phyloP scores from a whole-genome alignment of 192 early-diverging fungal genomes.

The Phlyctochytrium arcticum region DNA sequence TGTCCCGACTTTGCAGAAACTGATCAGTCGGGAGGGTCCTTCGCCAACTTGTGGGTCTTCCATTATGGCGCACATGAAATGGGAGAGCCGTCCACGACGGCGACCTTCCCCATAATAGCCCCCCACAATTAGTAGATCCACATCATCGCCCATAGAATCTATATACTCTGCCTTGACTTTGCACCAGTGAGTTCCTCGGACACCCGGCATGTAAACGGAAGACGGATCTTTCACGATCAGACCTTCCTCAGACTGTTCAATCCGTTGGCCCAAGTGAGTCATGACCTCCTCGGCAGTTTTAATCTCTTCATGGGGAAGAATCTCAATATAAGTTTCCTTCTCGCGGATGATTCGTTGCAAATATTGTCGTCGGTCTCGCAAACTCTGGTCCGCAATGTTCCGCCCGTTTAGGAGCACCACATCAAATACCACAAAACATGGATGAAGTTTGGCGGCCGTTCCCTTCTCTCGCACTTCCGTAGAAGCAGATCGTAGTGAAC shows the following conservation, averaged over 20 bases:
- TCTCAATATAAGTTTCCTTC: slow-evolving; percentile 48
- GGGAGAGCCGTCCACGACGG: slow-evolving; percentile 49
- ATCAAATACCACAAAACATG: slow-evolving; percentile 70
- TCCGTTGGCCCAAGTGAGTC: slow-evolving; percentile 51
- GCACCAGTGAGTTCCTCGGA: slow-evolving; percentile 54
- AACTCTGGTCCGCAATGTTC: slow-evolving; percentile 53
- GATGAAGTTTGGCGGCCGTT: slow-evolving; percentile 23
- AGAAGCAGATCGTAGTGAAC: slow-evolving; percentile 68
- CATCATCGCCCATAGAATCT: slow-evolving; percentile 59
- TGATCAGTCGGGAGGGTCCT: slow-evolving; percentile 23
- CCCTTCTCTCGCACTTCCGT: slow-evolving; percentile 26
- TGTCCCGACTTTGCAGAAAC: slow-evolving; percentile 69
- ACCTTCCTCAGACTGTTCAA: slow-evolving; percentile 51
- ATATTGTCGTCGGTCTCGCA: slow-evolving; percentile 48
- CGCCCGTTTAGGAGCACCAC: slow-evolving; percentile 64
- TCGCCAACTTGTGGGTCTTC: slow-evolving; percentile 30
- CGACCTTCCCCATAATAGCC: slow-evolving; percentile 58
- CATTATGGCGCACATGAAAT: slow-evolving; percentile 57
- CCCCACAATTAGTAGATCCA: slow-evolving; percentile 72
- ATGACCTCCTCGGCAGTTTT: slow-evolving; percentile 55
- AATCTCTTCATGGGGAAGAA: slow-evolving; percentile 51
- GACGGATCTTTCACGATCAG: slow-evolving; percentile 70
- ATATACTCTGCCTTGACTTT: slow-evolving; percentile 81
- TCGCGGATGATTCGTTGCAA: slow-evolving; percentile 50
- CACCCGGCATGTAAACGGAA: slow-evolving; percentile 48